Conservation (phyloP, 2,329 filamentous ascomycete species). For the Talaromyces sp. region DNA sequence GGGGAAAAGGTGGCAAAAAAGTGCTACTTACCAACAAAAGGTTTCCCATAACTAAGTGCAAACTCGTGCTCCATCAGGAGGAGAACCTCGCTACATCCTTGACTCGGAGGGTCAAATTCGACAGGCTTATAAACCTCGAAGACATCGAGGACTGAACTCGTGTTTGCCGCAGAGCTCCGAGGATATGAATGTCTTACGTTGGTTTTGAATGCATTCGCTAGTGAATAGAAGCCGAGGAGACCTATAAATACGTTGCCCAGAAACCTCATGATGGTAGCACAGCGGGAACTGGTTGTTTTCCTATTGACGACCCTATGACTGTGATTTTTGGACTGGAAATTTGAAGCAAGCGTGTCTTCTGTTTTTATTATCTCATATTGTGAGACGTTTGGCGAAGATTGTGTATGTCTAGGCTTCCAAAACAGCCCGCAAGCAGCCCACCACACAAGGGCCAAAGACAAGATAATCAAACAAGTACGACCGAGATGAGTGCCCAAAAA, state of each 20-base stretch:
- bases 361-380: slow-evolving; percentile 2
- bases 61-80: slow-evolving; percentile 69
- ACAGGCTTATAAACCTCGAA: slow-evolving; percentile 68
- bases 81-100: slow-evolving; percentile 30
- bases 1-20: too few relatives aligned
- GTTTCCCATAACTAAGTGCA: slow-evolving; percentile 66
- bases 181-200: neutral
- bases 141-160: slow-evolving; percentile 33
- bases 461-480: neutral
- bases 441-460: neutral
- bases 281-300: neutral
- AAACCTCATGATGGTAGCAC: slow-evolving; percentile 3
- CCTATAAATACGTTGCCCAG: neutral
- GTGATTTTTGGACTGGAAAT: neutral
- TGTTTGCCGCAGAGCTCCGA: slow-evolving; percentile 1
- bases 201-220: slow-evolving; percentile 1
- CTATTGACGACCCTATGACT: neutral
- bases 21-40: slow-evolving; percentile 62
- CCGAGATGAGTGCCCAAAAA: neutral
- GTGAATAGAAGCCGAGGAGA: slow-evolving; percentile 10
- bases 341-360: neutral
- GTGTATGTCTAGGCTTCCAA: neutral
- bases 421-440: neutral
- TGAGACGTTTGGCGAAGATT: neutral
- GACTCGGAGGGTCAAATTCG: slow-evolving; percentile 38